Conservation (phyloP, 1,284 basidiomycete genomes). For the Rhodotorula sp. region DNA sequence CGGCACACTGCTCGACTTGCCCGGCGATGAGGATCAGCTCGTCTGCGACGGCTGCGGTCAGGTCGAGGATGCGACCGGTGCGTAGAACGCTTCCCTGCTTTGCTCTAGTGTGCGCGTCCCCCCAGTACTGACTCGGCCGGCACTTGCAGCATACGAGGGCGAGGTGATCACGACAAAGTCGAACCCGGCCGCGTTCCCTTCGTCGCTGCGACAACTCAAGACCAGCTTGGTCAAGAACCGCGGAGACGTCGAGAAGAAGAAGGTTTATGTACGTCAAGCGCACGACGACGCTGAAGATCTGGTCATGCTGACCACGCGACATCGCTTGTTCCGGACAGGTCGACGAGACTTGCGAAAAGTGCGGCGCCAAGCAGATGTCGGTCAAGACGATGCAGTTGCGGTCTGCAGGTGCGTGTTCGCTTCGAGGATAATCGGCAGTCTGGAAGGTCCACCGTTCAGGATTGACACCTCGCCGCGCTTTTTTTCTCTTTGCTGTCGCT, state of each 20-base stretch:
- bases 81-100: slow-evolving; percentile 15
- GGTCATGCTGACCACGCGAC: too few relatives aligned
- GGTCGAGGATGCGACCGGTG: slow-evolving; percentile 81
- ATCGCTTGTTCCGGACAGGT: slow-evolving; percentile 57
- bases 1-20: slow-evolving; percentile 82
- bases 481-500: too few relatives aligned
- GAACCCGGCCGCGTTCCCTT: slow-evolving; percentile 91
- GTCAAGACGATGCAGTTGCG: slow-evolving; percentile 53
- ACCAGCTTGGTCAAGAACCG: slow-evolving; percentile 78
- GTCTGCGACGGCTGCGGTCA: slow-evolving; percentile 84
- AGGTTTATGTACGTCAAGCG: slow-evolving; percentile 55
- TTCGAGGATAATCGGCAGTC: accelerated
- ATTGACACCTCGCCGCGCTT: too few relatives aligned
- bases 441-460: neutral
- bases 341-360: slow-evolving; percentile 87
- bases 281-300: neutral
- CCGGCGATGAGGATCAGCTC: slow-evolving; percentile 74
- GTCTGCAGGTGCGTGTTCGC: slow-evolving; percentile 47
- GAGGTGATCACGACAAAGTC: slow-evolving; percentile 85
- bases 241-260: slow-evolving; percentile 67
- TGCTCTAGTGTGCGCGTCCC: too few relatives aligned
- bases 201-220: slow-evolving; percentile 77
- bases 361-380: slow-evolving; percentile 58
- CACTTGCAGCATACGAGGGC: slow-evolving; percentile 78
- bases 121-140: neutral